Evolutionary conservation across 768 basidiomycete genomes (phyloP), one percentile per base, ranked within the genome.

Genomic region (Amanita muscaria): DNA sequence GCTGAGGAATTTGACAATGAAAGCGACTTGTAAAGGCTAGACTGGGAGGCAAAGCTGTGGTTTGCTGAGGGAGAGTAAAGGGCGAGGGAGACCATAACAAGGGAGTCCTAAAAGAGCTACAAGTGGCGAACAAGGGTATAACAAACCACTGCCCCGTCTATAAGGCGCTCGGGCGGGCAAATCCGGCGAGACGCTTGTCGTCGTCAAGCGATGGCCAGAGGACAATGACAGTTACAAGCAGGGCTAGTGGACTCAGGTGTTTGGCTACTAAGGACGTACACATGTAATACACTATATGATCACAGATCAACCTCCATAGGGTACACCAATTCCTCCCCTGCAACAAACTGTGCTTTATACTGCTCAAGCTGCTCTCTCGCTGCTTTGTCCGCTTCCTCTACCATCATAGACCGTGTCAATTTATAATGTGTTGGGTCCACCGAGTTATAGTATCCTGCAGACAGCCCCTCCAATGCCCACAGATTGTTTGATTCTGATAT

Each of bases 391-490:
- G 80, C 81, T 42, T 82, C 82, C 48, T 70, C 67, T 29, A 88
- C 52, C 82, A 85, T 86, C 42, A 51, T 54, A 40, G 64, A 47
- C 10, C 86, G 67, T 24, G 59, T 64, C 11, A 64, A 53, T 58
- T 76, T 78, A 67, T 78, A 80, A 19, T 59, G 60, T 30, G 66
- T 62, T n/a, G 85, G 81, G 49, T 87, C 84, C 58, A 85, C 79
- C 23, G 78, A 68, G 53, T 85, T 85, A 53, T 73, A 68, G 50
- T 71, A 74, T 0, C 86, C 86, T 2, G 80, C 73, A 0, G 72
- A 64, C 22, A 88, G 61, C 2, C 85, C 85, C 52, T 88, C 83
- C 53, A 88, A 62, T 15, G 85, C 73, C 73, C 80, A 85, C 5
- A 88, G 59, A 54, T 82, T 72, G 38, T 69, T 69, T 10, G 57